Evolutionary conservation across 2,329 filamentous ascomycete species (phyloP), one percentile per base, ranked within the genome.

Genomic region (Dactylonectria macrodidyma): DNA sequence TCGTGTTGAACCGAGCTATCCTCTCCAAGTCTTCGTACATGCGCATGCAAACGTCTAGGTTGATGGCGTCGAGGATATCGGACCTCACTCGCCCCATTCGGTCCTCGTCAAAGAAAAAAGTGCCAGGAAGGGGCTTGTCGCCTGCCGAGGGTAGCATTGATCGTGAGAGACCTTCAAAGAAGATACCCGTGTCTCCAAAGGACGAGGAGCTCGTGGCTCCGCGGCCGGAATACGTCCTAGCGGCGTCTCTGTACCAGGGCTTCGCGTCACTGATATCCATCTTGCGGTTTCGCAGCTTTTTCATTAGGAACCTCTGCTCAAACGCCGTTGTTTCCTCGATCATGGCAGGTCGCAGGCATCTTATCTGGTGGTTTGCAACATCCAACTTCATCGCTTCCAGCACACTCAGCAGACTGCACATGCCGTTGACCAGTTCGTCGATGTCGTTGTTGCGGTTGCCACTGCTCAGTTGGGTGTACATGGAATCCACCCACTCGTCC

Each of bases 371-470:
- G 81, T 99, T 98, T 66, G 96, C 95, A 41, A 98, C 95, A 77
- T 98, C 96, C 67, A 99, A 86, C 83, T 98, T 98, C 96, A 98
- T 98, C 24, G 93, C 93, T 82, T 98, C 96, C 38, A 98, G 83
- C 34, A 98, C 93, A 59, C 89, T 92, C 62, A 98, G 89, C 36
- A 98, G 84, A 71, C 91, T 93, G n/a, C n/a, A n/a, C n/a, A n/a
- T n/a, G n/a, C n/a, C n/a, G n/a, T n/a, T n/a, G n/a, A n/a, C n/a
- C n/a, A n/a, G n/a, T n/a, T n/a, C n/a, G n/a, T n/a, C n/a, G n/a
- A n/a, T n/a, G n/a, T n/a, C n/a, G n/a, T n/a, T n/a, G n/a, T n/a
- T n/a, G n/a, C n/a, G n/a, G n/a, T n/a, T n/a, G n/a, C n/a, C n/a
- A n/a, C n/a, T n/a, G n/a, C n/a, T n/a, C n/a, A n/a, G n/a, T n/a